phyloP scores from a whole-genome alignment of 1,284 basidiomycete species.

The Rhodotorula sp. region DNA sequence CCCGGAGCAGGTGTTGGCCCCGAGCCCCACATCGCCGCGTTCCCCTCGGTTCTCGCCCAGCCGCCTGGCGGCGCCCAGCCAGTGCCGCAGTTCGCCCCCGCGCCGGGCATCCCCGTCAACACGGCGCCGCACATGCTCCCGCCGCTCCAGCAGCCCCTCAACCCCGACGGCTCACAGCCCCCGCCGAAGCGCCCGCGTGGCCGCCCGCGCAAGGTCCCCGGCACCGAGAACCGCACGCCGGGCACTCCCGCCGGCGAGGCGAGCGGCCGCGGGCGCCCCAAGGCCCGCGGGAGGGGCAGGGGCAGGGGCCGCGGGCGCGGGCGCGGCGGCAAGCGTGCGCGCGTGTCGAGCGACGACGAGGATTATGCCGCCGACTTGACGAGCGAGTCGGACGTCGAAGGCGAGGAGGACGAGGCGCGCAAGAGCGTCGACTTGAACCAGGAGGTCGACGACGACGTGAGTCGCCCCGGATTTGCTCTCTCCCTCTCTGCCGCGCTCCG shows the following conservation, averaged over 20 bases:
- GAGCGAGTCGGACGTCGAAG: constrained; percentile 14
- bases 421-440: constrained; percentile 32
- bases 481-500: background rate
- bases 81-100: constrained; percentile 7
- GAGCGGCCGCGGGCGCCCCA: constrained; percentile 21
- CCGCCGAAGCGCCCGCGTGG: constrained; percentile 39
- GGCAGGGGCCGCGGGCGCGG: constrained; percentile 19
- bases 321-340: constrained; percentile 25
- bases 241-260: background rate
- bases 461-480: background rate
- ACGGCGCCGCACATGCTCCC: constrained; percentile 20
- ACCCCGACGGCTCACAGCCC: constrained; percentile 5
- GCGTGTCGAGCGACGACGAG: constrained; percentile 30
- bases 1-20: background rate
- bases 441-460: constrained; percentile 40
- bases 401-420: constrained; percentile 11
- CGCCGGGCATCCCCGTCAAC: constrained; percentile 24
- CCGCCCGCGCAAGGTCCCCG: constrained; percentile 38
- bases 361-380: constrained; percentile 26
- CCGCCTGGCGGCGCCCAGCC: background rate
- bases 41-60: constrained; percentile 23
- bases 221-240: constrained; percentile 21
- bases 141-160: constrained; percentile 10
- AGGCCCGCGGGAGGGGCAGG: constrained; percentile 17
- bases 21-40: constrained; percentile 1